These are phyloP conservation scores for Diplocarpon rosae DNA, from an alignment of 2,329 filamentous ascomycete species.

Conservation along the genomic window DNA sequence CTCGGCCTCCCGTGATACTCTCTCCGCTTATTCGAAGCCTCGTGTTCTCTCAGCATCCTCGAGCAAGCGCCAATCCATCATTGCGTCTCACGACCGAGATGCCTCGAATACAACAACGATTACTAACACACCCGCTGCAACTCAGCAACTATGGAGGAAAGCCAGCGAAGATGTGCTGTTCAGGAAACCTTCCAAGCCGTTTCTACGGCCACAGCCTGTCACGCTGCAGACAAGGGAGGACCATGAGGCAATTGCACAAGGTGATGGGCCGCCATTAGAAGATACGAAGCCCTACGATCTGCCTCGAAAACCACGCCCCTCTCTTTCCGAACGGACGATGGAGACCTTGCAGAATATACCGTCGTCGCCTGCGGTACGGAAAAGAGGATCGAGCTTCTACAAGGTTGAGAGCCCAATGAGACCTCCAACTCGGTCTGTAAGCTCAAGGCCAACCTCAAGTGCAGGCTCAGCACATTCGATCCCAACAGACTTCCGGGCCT, in stretches of 20 bases:
- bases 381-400: slow-evolving; percentile 63
- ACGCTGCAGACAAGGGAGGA: slow-evolving; percentile 1
- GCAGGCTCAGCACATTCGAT: slow-evolving; percentile 32
- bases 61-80: slow-evolving; percentile 3
- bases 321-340: slow-evolving; percentile 73
- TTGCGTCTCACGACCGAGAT: slow-evolving; percentile 8
- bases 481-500: slow-evolving; percentile 33
- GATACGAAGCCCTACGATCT: slow-evolving; percentile 6
- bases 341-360: slow-evolving; percentile 73
- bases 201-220: slow-evolving; percentile 6
- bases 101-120: slow-evolving; percentile 9
- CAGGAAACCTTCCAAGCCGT: slow-evolving; percentile 14
- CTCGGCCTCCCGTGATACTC: slow-evolving; percentile 17
- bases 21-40: slow-evolving; percentile 12
- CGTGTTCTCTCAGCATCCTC: slow-evolving; percentile 9
- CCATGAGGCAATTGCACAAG: slow-evolving; percentile 7
- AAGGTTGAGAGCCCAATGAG: slow-evolving; percentile 46
- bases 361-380: slow-evolving; percentile 60
- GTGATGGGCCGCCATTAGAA: slow-evolving; percentile 8
- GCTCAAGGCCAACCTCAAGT: slow-evolving; percentile 43
- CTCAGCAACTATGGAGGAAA: slow-evolving; percentile 10
- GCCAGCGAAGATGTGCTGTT: slow-evolving; percentile 17
- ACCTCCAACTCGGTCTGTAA: slow-evolving; percentile 38
- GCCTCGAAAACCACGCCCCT: slow-evolving; percentile 32
- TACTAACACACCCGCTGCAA: slow-evolving; percentile 7